Evolutionary conservation across 768 basidiomycete species (phyloP).

Genomic region (Holtermanniella nyarrowii): DNA sequence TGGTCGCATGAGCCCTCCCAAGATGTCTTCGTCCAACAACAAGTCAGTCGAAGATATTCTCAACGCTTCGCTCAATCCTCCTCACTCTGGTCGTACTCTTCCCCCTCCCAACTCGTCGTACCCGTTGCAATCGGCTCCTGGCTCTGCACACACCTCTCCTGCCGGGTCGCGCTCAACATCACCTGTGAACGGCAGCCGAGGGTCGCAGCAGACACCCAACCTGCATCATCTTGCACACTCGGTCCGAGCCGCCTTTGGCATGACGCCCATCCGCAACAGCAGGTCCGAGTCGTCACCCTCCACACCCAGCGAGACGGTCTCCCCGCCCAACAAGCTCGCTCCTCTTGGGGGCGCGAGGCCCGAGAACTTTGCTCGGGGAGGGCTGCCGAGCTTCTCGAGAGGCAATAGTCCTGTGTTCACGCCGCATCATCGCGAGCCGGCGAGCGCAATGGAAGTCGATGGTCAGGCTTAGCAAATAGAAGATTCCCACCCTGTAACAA

Average conservation of each 20-base stretch:
- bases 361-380: background rate
- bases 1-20: constrained; percentile 30
- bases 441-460: constrained; percentile 37
- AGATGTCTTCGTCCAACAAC: constrained; percentile 4
- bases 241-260: constrained; percentile 77
- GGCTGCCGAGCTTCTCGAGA: constrained; percentile 33
- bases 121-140: constrained; percentile 27
- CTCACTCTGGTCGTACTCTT: constrained; percentile 26
- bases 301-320: constrained; percentile 8
- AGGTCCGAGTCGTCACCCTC: background rate
- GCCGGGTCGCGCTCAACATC: constrained; percentile 29
- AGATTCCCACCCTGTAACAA: too few species aligned
- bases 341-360: constrained; percentile 21
- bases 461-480: constrained; percentile 27
- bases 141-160: constrained; percentile 33
- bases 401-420: constrained; percentile 24
- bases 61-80: constrained; percentile 31
- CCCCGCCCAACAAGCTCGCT: constrained; percentile 26
- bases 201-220: constrained; percentile 14
- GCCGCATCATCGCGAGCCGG: background rate
- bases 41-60: constrained; percentile 41
- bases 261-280: constrained; percentile 62
- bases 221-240: constrained; percentile 70
- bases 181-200: constrained; percentile 22
- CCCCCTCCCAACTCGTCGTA: constrained; percentile 34